Percentiles rank a stretch among this genome's conserved stretches.
These are phyloP conservation scores for Tolypocladium ovalisporum DNA, from an alignment of 2,329 filamentous ascomycete species.

Conservation along the genomic window DNA sequence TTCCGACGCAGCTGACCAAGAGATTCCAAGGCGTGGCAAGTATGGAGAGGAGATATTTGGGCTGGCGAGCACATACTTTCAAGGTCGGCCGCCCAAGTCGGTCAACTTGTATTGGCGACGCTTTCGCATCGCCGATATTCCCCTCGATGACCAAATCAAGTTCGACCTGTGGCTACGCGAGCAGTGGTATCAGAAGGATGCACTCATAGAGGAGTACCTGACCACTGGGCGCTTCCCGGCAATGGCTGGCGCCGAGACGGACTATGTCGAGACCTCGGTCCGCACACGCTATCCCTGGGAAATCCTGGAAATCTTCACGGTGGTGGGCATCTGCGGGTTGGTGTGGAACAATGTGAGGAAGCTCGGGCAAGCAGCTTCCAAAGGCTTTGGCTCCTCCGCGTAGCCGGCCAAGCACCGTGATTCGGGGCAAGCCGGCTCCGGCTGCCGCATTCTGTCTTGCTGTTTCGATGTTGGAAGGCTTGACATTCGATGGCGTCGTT, in stretches of 20 bases:
- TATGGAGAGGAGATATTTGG: conserved; percentile 91
- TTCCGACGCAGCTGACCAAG: conserved; percentile 1
- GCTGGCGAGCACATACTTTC: conserved; percentile 74
- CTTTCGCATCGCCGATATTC: conserved; percentile 71
- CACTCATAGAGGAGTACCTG: conserved; percentile 72
- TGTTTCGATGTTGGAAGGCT: background rate
- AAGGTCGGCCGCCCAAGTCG: conserved; percentile 81
- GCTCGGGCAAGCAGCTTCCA: conserved; percentile 11
- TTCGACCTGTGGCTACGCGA: conserved; percentile 82
- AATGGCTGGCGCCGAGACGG: conserved; percentile 38
- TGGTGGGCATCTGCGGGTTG: conserved; percentile 33
- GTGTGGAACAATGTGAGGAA: conserved; percentile 27
- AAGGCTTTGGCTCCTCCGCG: conserved; percentile 9
- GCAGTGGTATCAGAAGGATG: conserved; percentile 88
- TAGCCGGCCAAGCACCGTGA: background rate
- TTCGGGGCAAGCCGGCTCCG: background rate
- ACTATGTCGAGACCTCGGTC: conserved; percentile 48
- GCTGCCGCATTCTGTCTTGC: background rate
- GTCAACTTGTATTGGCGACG: conserved; percentile 96
- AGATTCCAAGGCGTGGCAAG: conserved; percentile 49
- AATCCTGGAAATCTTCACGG: conserved; percentile 41
- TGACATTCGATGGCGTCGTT: background rate
- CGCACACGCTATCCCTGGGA: conserved; percentile 43
- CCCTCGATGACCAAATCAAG: conserved; percentile 57
- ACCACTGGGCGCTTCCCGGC: conserved; percentile 71